A percentile compares a stretch with the other conserved stretches of the same genome.
Evolutionary conservation across 2,329 filamentous ascomycete genomes (phyloP).

Genomic region (Aspergillus sp.): DNA sequence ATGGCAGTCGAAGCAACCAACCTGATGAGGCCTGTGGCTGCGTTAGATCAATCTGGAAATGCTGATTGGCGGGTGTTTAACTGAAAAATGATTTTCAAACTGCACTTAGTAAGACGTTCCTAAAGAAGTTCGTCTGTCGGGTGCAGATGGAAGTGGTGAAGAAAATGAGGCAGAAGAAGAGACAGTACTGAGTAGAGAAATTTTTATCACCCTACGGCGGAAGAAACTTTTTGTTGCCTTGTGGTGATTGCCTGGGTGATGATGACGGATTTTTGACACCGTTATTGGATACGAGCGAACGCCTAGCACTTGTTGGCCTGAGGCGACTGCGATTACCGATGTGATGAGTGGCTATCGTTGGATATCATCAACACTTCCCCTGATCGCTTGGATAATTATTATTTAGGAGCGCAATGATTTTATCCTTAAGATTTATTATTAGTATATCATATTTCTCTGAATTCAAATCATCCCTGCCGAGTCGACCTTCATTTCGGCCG

Average conservation of each 20-base stretch:
- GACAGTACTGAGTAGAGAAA: too few relatives aligned
- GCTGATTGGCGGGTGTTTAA: slow-evolving; percentile 9
- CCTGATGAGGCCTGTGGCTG: slow-evolving; percentile 19
- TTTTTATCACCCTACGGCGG: too few relatives aligned
- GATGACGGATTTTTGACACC: background rate
- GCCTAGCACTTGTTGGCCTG: background rate
- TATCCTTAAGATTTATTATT: too few relatives aligned
- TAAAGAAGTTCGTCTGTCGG: too few relatives aligned
- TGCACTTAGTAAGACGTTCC: too few relatives aligned
- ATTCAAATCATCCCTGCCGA: background rate
- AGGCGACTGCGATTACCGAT: background rate
- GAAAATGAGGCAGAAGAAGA: too few relatives aligned
- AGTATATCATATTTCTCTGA: background rate
- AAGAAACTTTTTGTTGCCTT: too few relatives aligned
- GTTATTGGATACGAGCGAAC: background rate
- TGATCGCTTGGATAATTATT: too few relatives aligned
- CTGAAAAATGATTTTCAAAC: background rate
- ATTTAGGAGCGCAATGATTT: too few relatives aligned
- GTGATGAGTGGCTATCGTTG: background rate
- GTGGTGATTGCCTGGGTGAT: background rate
- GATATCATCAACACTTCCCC: background rate
- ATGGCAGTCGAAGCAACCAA: slow-evolving; percentile 17
- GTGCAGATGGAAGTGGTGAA: too few relatives aligned
- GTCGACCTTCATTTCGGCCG: slow-evolving; percentile 2
- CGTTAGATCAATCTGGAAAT: slow-evolving; percentile 4